Percentiles rank a stretch among this genome's conserved stretches.
Conservation (phyloP, 1,284 basidiomycete genomes). For the Trichosporon inkin region DNA sequence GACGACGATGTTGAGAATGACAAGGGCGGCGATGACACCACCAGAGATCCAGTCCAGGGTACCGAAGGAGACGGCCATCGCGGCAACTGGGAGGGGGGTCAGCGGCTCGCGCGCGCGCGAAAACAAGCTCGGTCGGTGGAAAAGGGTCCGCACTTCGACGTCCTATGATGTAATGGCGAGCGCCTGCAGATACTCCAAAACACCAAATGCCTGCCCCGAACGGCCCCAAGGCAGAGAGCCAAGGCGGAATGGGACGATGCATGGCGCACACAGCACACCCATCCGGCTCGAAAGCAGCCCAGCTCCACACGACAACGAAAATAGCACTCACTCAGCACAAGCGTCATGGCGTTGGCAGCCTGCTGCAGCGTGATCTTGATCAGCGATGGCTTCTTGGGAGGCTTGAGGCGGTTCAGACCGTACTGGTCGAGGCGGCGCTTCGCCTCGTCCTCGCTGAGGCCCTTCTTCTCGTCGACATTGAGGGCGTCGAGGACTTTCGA, state of each 20-base stretch:
- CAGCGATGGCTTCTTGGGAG: constrained; percentile 42
- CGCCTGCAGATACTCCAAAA: too few relatives aligned
- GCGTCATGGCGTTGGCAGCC: constrained; percentile 49
- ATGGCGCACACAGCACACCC: too few relatives aligned
- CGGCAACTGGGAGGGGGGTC: constrained; percentile 51
- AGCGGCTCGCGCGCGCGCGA: too few relatives aligned
- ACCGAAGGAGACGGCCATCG: constrained; percentile 62
- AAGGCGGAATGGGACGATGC: too few relatives aligned
- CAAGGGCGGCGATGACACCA: constrained; percentile 62
- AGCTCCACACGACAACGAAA: not conserved
- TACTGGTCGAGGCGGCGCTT: constrained; percentile 35
- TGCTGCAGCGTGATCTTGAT: constrained; percentile 42
- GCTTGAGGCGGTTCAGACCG: constrained; percentile 51
- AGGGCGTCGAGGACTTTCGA: constrained; percentile 43
- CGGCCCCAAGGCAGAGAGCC: too few relatives aligned
- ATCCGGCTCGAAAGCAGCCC: too few relatives aligned
- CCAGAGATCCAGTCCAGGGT: constrained; percentile 64
- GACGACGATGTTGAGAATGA: constrained; percentile 56
- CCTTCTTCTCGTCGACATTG: constrained; percentile 34
- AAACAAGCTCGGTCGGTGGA: not conserved
- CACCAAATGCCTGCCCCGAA: too few relatives aligned
- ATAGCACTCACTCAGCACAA: constrained; percentile 44
- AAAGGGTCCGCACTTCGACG: not conserved
- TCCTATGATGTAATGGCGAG: too few relatives aligned
- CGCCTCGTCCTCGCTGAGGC: constrained; percentile 37